These are phyloP conservation scores for Saccharomycopsis sp. DNA, from an alignment of 805 yeast species.

Conservation along the genomic window DNA sequence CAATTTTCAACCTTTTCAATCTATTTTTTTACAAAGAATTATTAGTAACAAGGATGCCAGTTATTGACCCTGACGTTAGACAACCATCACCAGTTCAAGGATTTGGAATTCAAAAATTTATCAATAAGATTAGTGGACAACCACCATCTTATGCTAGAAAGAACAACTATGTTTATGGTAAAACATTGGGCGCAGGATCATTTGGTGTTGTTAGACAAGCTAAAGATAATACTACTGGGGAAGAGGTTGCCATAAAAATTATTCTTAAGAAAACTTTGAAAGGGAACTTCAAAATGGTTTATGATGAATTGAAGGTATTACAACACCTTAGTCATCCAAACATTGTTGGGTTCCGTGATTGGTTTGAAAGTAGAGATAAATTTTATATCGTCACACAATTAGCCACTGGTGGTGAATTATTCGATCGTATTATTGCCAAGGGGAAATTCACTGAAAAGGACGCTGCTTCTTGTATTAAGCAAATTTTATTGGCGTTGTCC, in stretches of 20 bases:
- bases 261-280: constrained; percentile 77
- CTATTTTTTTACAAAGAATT: no score
- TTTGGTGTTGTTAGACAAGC: constrained; percentile 91
- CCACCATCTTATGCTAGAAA: constrained; percentile 65
- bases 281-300: constrained; percentile 61
- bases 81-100: constrained; percentile 26
- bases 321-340: constrained; percentile 70
- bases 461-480: constrained; percentile 69
- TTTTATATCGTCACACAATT: constrained; percentile 90
- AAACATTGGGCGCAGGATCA: constrained; percentile 89
- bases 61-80: constrained; percentile 11
- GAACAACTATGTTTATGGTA: constrained; percentile 65
- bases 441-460: constrained; percentile 88
- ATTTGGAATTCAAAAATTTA: constrained; percentile 30
- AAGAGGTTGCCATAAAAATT: constrained; percentile 86
- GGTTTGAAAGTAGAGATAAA: constrained; percentile 91
- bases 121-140: constrained; percentile 62
- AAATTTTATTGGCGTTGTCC: constrained; percentile 68
- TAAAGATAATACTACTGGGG: constrained; percentile 39
- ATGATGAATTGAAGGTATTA: constrained; percentile 69
- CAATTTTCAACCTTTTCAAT: no score
- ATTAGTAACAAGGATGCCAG: no score
- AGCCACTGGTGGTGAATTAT: constrained; percentile 94
- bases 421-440: constrained; percentile 72
- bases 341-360: constrained; percentile 83